A percentile compares a stretch with the other conserved stretches of the same genome.
Evolutionary conservation across 2,329 filamentous ascomycete genomes (phyloP).

Genomic region (Claviceps humidiphila): DNA sequence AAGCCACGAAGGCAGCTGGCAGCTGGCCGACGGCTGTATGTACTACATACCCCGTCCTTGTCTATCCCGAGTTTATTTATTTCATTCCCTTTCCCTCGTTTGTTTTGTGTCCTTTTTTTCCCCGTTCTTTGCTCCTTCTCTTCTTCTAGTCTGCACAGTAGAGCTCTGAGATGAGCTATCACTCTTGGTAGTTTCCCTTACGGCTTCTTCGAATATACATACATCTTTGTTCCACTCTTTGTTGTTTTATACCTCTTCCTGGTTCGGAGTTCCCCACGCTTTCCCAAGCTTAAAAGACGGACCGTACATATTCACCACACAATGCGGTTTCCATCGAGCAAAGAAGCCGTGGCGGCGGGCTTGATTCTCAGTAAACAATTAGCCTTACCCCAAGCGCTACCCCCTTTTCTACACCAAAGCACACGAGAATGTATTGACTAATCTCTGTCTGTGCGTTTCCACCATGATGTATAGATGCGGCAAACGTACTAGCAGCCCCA

Average conservation of each 20-base stretch:
- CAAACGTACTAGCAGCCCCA: conserved; percentile 13
- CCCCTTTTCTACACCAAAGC: background rate
- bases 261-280: background rate
- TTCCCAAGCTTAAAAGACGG: background rate
- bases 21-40: too few relatives aligned
- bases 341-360: background rate
- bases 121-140: background rate
- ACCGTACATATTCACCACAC: background rate
- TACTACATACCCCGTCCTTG: background rate
- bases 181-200: background rate
- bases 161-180: background rate
- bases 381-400: background rate
- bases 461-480: conserved; percentile 9
- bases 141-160: too few relatives aligned
- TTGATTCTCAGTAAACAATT: background rate
- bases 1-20: background rate
- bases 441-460: background rate
- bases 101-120: background rate
- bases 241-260: too few relatives aligned
- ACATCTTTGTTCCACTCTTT: background rate
- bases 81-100: background rate
- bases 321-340: background rate
- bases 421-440: background rate
- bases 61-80: background rate
- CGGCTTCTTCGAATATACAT: background rate